Evolutionary conservation across 306 rosid species (phyloP).

Genomic region (Inga oerstediana): DNA sequence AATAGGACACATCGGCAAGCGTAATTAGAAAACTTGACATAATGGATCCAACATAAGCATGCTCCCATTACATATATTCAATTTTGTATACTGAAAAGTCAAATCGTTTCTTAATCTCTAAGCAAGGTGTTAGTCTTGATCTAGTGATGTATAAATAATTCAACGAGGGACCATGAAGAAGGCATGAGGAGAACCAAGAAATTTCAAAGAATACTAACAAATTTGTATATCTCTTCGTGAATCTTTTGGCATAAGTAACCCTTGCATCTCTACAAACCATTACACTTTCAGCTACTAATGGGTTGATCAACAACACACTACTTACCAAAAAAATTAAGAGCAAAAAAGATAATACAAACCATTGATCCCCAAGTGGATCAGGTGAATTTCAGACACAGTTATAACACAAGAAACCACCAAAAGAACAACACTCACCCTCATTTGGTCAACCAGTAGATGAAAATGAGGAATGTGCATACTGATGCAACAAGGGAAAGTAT

Average conservation of each 20-base stretch:
- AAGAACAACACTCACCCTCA: constrained; percentile 39
- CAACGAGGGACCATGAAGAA: not conserved
- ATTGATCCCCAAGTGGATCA: not conserved
- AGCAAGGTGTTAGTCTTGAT: not conserved
- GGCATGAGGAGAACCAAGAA: not conserved
- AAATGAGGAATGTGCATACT: constrained; percentile 88
- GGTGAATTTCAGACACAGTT: constrained; percentile 17
- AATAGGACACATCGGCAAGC: no score
- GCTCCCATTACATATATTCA: not conserved
- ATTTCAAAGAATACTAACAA: constrained; percentile 15
- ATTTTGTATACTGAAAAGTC: not conserved
- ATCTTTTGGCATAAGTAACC: not conserved
- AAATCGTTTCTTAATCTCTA: not conserved
- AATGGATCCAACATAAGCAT: no score
- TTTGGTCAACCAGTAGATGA: constrained; percentile 93
- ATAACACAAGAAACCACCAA: constrained; percentile 22
- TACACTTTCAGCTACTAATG: constrained; percentile 6
- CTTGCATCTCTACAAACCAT: constrained; percentile 17
- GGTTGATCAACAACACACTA: constrained; percentile 26
- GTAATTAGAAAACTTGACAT: no score
- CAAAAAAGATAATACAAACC: not conserved
- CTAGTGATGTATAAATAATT: not conserved
- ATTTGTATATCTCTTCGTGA: constrained; percentile 6
- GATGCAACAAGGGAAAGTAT: constrained; percentile 93
- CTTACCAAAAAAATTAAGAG: not conserved